Evolutionary conservation across 1,284 basidiomycete species (phyloP).

Genomic region (Trichosporon faecale): DNA sequence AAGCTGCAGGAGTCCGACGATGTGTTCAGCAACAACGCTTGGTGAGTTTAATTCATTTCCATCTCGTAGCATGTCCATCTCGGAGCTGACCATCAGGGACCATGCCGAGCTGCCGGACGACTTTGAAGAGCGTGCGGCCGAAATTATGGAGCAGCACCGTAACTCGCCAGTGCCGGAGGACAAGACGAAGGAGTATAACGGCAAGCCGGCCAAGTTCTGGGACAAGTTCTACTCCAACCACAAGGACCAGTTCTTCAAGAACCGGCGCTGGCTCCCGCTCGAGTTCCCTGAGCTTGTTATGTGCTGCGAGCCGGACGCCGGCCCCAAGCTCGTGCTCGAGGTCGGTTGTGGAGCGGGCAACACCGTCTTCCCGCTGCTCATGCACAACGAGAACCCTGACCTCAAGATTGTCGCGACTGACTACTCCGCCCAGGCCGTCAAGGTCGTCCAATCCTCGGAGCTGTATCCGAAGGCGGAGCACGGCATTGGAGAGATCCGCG

Average conservation of each 20-base stretch:
- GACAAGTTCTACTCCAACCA: slow-evolving; percentile 86
- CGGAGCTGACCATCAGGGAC: slow-evolving; percentile 58
- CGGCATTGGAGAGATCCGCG: slow-evolving; percentile 63
- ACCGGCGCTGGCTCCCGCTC: slow-evolving; percentile 88
- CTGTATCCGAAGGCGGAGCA: slow-evolving; percentile 67
- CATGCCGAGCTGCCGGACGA: slow-evolving; percentile 79
- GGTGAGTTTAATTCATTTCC: slow-evolving; percentile 38
- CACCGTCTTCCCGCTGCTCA: slow-evolving; percentile 83
- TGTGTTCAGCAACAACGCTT: slow-evolving; percentile 51
- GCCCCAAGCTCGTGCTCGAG: slow-evolving; percentile 70
- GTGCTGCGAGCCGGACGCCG: slow-evolving; percentile 68
- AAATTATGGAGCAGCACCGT: slow-evolving; percentile 67
- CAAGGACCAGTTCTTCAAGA: slow-evolving; percentile 73
- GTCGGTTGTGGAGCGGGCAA: slow-evolving; percentile 92
- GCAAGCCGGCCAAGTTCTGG: slow-evolving; percentile 58
- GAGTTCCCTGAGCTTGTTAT: slow-evolving; percentile 83
- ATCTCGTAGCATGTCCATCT: too few relatives aligned
- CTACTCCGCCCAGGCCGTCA: slow-evolving; percentile 83
- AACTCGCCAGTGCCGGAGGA: slow-evolving; percentile 64
- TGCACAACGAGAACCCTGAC: slow-evolving; percentile 74
- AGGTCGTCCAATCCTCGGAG: slow-evolving; percentile 77
- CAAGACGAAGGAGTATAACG: slow-evolving; percentile 43
- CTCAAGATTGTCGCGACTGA: slow-evolving; percentile 79
- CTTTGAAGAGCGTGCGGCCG: slow-evolving; percentile 65
- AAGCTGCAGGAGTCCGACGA: slow-evolving; percentile 44